phyloP scores from a whole-genome alignment of 208 protist species.

The Trypanosoma grayi region DNA sequence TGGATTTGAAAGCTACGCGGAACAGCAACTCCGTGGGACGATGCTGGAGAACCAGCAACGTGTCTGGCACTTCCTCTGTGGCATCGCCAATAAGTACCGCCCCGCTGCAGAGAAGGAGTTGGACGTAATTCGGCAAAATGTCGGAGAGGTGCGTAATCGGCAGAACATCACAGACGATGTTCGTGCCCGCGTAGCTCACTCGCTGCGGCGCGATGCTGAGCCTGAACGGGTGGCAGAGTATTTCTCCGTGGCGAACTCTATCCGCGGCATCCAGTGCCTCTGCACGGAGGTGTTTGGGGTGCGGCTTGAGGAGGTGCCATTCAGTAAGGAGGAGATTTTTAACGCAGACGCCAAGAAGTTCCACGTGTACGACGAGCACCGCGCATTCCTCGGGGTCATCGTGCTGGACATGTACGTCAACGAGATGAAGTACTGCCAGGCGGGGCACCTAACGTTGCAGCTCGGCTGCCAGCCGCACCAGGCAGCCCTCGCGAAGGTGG shows the following conservation, averaged over 20 bases:
- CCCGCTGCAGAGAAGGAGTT: conserved; percentile 78
- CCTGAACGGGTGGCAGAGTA: conserved; percentile 70
- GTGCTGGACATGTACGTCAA: conserved; percentile 91
- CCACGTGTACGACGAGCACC: conserved; percentile 82
- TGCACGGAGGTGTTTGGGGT: conserved; percentile 91
- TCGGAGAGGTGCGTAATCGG: conserved; percentile 78
- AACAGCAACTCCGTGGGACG: conserved; percentile 89
- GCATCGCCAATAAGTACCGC: conserved; percentile 81
- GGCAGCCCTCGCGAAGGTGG: conserved; percentile 67
- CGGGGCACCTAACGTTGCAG: conserved; percentile 89
- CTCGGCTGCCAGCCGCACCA: conserved; percentile 83
- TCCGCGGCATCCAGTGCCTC: conserved; percentile 88
- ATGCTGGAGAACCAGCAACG: conserved; percentile 88
- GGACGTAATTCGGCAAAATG: conserved; percentile 61
- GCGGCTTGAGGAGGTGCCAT: conserved; percentile 66
- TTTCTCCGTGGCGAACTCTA: conserved; percentile 90
- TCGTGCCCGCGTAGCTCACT: conserved; percentile 67
- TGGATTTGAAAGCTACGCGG: conserved; percentile 85
- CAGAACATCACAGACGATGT: conserved; percentile 80
- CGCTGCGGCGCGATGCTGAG: conserved; percentile 68
- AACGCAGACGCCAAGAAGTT: conserved; percentile 84
- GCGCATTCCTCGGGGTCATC: conserved; percentile 87
- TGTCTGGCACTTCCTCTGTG: conserved; percentile 90
- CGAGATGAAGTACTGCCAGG: conserved; percentile 86
- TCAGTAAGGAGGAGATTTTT: conserved; percentile 77